Conservation (phyloP, 139 green algal genomes). For the Chlamydomonas incerta region DNA sequence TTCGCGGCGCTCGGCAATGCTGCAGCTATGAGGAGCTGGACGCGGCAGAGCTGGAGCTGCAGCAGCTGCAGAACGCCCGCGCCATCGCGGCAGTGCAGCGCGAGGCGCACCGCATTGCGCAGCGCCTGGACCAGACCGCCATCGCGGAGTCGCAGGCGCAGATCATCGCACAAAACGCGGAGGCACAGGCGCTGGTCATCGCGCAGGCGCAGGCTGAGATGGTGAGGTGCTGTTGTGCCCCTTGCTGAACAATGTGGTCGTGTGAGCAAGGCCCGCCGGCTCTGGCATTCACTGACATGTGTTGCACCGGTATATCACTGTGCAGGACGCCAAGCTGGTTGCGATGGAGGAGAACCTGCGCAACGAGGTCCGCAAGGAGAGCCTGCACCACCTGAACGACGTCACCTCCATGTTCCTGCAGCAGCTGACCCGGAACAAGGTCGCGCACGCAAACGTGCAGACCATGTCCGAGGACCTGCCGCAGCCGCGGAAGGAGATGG, state of each 20-base stretch:
- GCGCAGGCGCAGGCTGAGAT: slow-evolving; percentile 9
- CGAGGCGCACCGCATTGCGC: slow-evolving; percentile 50
- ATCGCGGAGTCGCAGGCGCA: slow-evolving; percentile 10
- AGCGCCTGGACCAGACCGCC: slow-evolving; percentile 37
- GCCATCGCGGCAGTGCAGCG: slow-evolving; percentile 46
- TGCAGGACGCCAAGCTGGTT: slow-evolving; percentile 40
- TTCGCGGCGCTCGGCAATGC: too few species aligned
- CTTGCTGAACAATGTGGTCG: too few species aligned
- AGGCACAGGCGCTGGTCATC: slow-evolving; percentile 4
- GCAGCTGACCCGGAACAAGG: slow-evolving; percentile 47
- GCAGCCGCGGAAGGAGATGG: slow-evolving; percentile 5
- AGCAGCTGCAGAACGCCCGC: slow-evolving; percentile 44
- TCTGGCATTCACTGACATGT: too few species aligned
- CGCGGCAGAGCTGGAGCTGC: slow-evolving; percentile 41
- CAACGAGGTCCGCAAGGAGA: slow-evolving; percentile 46
- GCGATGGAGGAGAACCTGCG: slow-evolving; percentile 19
- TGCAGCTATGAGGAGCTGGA: slow-evolving; percentile 54
- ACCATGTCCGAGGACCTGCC: slow-evolving; percentile 5
- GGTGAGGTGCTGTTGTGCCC: too few species aligned
- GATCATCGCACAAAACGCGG: neutral
- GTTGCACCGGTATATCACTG: too few species aligned
- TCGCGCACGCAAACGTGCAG: slow-evolving; percentile 47
- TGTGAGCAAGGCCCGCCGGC: too few species aligned
- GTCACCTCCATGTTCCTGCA: slow-evolving; percentile 50
- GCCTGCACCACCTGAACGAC: slow-evolving; percentile 38